Evolutionary conservation across 805 yeast species (phyloP).

Genomic region (Pachysolen tannophilus): DNA sequence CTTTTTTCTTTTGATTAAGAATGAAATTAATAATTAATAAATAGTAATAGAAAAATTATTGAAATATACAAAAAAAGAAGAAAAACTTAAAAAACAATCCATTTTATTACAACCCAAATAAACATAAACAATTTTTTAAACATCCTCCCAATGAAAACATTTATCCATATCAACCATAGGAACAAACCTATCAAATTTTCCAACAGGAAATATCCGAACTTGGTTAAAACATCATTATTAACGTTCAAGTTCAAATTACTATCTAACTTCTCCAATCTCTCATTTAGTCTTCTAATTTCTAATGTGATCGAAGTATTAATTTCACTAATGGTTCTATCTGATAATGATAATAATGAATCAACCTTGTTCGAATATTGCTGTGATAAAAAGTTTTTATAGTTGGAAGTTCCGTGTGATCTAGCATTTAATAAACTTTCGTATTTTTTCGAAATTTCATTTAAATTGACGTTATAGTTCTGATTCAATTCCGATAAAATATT

Average conservation of each 20-base stretch:
- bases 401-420: constrained; percentile 2
- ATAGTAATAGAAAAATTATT: no score
- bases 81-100: neutral
- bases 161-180: constrained; percentile 49
- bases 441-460: constrained; percentile 11
- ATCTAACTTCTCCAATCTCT: constrained; percentile 36
- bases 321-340: constrained; percentile 67
- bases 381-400: constrained; percentile 6
- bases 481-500: constrained; percentile 3
- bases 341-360: constrained; percentile 51
- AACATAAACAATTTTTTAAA: neutral
- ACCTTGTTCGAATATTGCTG: constrained; percentile 29
- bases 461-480: constrained; percentile 13
- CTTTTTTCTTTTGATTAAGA: no score
- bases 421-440: constrained; percentile 5
- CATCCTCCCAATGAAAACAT: constrained; percentile 10
- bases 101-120: neutral
- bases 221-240: constrained; percentile 27
- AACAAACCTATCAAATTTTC: constrained; percentile 46
- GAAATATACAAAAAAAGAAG: no score
- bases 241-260: constrained; percentile 15
- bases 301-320: constrained; percentile 63
- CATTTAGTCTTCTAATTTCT: constrained; percentile 47
- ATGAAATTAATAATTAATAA: no score
- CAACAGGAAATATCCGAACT: constrained; percentile 32